Percentiles rank a stretch among this genome's conserved stretches.
Conservation (phyloP, 1,284 basidiomycete genomes). For the Cerrena zonata region DNA sequence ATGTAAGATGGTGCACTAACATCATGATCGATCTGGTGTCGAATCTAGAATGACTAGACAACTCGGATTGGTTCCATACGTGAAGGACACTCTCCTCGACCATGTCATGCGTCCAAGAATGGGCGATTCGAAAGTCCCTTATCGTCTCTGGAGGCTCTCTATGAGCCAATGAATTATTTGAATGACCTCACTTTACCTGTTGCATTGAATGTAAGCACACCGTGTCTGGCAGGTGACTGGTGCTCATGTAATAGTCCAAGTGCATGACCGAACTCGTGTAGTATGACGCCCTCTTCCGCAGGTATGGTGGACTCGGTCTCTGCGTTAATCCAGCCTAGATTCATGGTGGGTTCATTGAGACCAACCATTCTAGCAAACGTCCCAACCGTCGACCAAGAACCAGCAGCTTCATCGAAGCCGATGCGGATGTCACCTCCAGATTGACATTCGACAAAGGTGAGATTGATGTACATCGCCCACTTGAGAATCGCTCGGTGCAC, state of each 20-base stretch:
- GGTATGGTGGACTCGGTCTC: neutral
- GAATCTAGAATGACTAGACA: slow-evolving; percentile 18
- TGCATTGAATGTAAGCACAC: neutral
- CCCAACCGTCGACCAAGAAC: slow-evolving; percentile 8
- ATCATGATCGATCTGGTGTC: slow-evolving; percentile 15
- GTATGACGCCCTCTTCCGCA: slow-evolving; percentile 3
- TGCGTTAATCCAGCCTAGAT: slow-evolving; percentile 3
- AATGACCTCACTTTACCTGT: neutral
- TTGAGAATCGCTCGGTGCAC: slow-evolving; percentile 1
- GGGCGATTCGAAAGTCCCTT: slow-evolving; percentile 13
- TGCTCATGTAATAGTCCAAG: slow-evolving; percentile 8
- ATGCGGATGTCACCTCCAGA: slow-evolving; percentile 3
- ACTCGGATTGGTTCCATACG: slow-evolving; percentile 13
- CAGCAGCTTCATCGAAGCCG: slow-evolving; percentile 4
- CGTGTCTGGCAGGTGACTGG: neutral
- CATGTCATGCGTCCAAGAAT: slow-evolving; percentile 13
- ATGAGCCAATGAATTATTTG: neutral
- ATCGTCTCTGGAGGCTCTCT: slow-evolving; percentile 6
- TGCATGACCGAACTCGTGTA: slow-evolving; percentile 11
- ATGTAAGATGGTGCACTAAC: neutral
- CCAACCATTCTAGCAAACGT: neutral
- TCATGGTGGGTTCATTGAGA: slow-evolving; percentile 4
- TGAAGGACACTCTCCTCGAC: slow-evolving; percentile 18
- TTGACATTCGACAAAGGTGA: neutral
- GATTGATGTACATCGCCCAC: slow-evolving; percentile 1